Base-by-base conservation (phyloP, 2,329 filamentous ascomycete species). In the Trichoderma asperellum region DNA sequence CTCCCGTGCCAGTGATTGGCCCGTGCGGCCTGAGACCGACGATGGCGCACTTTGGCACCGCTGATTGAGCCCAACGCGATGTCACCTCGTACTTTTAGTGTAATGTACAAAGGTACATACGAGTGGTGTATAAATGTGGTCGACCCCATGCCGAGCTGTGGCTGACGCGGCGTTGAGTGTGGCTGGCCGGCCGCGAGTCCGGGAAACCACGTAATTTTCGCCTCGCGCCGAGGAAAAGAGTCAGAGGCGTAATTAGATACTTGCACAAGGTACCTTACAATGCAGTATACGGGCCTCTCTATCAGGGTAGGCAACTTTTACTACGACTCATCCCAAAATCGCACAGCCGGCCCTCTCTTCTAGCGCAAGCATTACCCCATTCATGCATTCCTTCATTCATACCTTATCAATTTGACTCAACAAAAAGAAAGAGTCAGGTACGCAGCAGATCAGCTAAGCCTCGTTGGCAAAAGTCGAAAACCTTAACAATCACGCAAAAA, bases 31-130 rank as follows among this genome's bases (percentile, higher is more conserved):
- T 58, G 67, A 65, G 64, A 52, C 67, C 8, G 58, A 18, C 40
- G 67, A 56, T 69, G 67, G 67, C 67, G 67, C 67, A 69, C 67
- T 24, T 56, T 68, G 49, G 62, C 35, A 52, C 52, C 52, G 55
- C 62, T 29, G 65, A 57, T 52, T 57, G 52, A 40, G 65, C 63
- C 63, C 63, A 66, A 66, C 52, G 63, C 63, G 53, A 66, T 57
- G 53, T 29, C n/a, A 66, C 61, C 27, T 34, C 55, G 47, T 49
- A 49, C 55, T 55, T 29, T 55, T 55, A 14, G 21, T 35, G 21
- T 55, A 14, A 12, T 35, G 21, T 32, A 60, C 57, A 18, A 32
- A 60, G 57, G 21, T 43, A 59, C 10, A 10, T 14, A 12, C 8
- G 12, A 5, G n/a, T n/a, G 10, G 24, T 24, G 24, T 24, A 24